A percentile compares a stretch with the other conserved stretches of the same genome.
Conservation (phyloP, 2,329 filamentous ascomycete genomes). For the Aspergillus piperis region DNA sequence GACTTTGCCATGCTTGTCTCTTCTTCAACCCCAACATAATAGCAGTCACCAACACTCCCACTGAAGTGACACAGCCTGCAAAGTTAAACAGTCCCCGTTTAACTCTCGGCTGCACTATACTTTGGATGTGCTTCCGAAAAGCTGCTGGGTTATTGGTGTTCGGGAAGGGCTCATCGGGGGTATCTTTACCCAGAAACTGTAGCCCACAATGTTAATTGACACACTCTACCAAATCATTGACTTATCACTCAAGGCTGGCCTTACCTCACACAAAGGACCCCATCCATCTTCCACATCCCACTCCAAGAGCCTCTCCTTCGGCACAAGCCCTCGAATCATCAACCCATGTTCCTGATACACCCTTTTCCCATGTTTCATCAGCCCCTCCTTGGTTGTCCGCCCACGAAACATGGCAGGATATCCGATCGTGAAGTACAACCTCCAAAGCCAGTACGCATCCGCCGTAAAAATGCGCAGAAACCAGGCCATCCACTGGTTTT, state of each 20-base stretch:
- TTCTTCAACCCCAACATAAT: neutral
- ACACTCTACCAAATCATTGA: neutral
- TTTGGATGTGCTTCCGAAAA: neutral
- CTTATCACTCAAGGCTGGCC: neutral
- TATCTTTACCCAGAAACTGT: neutral
- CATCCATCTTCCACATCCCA: slow-evolving; percentile 34
- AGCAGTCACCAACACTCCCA: neutral
- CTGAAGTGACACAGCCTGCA: neutral
- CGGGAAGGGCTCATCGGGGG: neutral
- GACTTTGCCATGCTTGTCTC: neutral
- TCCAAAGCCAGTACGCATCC: slow-evolving; percentile 24
- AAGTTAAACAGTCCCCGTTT: neutral
- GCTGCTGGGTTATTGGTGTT: neutral
- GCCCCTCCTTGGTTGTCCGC: neutral
- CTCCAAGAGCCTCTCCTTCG: slow-evolving; percentile 23
- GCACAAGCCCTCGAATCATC: slow-evolving; percentile 20
- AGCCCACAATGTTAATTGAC: neutral
- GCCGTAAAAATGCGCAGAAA: slow-evolving; percentile 18
- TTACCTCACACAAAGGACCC: slow-evolving; percentile 26
- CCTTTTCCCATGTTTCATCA: slow-evolving; percentile 9
- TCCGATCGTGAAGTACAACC: slow-evolving; percentile 20
- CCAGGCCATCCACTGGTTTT: slow-evolving; percentile 18
- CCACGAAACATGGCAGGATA: slow-evolving; percentile 20
- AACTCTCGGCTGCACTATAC: neutral
- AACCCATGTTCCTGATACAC: slow-evolving; percentile 16